A percentile compares a stretch with the other conserved stretches of the same genome.
phyloP scores from a whole-genome alignment of 352 stramenopile species.

The Phytophthora hibernalis region DNA sequence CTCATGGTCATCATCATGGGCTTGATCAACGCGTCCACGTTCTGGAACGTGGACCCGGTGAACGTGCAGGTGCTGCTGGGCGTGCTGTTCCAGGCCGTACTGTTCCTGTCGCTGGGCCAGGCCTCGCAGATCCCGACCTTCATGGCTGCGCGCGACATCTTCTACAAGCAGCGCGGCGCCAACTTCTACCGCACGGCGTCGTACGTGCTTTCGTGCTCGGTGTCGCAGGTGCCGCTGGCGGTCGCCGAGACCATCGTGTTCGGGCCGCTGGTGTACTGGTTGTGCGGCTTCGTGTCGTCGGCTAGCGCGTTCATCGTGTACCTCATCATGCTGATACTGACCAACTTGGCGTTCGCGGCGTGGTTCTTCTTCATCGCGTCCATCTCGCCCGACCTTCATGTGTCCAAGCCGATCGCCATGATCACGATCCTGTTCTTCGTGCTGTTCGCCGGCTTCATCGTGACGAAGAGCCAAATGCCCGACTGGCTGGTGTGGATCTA shows the following conservation, averaged over 20 bases:
- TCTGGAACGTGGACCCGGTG: constrained; percentile 53
- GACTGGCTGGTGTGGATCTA: constrained; percentile 59
- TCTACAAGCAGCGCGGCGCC: constrained; percentile 82
- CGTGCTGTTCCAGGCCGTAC: constrained; percentile 75
- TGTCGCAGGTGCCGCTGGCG: constrained; percentile 67
- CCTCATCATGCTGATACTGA: constrained; percentile 48
- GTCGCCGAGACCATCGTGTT: constrained; percentile 78
- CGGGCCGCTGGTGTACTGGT: constrained; percentile 83
- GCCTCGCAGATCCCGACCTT: constrained; percentile 80
- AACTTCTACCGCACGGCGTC: constrained; percentile 82
- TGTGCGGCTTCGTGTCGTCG: constrained; percentile 62
- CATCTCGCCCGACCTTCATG: constrained; percentile 38
- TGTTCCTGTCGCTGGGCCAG: constrained; percentile 81
- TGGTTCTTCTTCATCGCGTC: constrained; percentile 62
- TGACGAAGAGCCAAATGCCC: constrained; percentile 54
- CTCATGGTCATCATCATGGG: constrained; percentile 55
- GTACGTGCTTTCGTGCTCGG: constrained; percentile 67
- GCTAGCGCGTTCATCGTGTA: constrained; percentile 51
- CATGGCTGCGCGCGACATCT: constrained; percentile 66
- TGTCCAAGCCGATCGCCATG: constrained; percentile 49
- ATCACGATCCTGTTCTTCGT: constrained; percentile 50
- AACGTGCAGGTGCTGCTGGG: constrained; percentile 62
- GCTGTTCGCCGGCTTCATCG: constrained; percentile 63
- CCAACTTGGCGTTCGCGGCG: constrained; percentile 49
- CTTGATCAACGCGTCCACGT: constrained; percentile 48